A percentile compares a stretch with the other conserved stretches of the same genome.
Evolutionary conservation across 768 basidiomycete genomes (phyloP).

Genomic region (Sarcomyxa edulis): DNA sequence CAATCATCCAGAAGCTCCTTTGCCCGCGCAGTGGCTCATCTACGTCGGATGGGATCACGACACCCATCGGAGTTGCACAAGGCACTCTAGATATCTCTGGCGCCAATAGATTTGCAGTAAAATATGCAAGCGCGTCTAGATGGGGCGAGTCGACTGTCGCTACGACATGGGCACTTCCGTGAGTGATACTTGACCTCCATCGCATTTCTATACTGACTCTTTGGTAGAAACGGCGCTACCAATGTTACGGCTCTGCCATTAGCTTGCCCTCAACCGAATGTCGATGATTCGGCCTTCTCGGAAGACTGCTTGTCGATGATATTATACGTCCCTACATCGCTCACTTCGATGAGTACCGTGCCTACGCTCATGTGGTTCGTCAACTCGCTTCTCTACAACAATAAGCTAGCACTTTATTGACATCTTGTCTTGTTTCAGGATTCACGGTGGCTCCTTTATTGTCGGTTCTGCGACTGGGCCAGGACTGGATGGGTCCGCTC

Average conservation of each 20-base stretch:
- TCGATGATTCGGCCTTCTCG: constrained; percentile 42
- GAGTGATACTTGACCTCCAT: constrained; percentile 18
- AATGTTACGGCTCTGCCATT: constrained; percentile 56
- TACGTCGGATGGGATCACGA: constrained; percentile 22
- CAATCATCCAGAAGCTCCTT: constrained; percentile 33
- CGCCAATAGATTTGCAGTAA: constrained; percentile 55
- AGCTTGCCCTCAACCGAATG: constrained; percentile 62
- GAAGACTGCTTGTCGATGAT: constrained; percentile 86
- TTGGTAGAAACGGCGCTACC: constrained; percentile 40
- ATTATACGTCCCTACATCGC: constrained; percentile 57
- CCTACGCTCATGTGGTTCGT: constrained; percentile 62
- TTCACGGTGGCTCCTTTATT: constrained; percentile 83
- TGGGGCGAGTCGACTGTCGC: constrained; percentile 55
- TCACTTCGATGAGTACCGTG: constrained; percentile 24
- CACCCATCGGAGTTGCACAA: constrained; percentile 50
- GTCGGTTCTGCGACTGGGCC: constrained; percentile 65
- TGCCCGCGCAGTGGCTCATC: constrained; percentile 31
- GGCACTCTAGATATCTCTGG: constrained; percentile 46
- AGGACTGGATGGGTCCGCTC: constrained; percentile 72
- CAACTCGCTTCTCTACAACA: background rate
- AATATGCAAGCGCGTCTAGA: constrained; percentile 58
- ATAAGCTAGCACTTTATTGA: background rate
- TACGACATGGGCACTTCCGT: constrained; percentile 62
- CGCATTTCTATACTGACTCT: background rate
- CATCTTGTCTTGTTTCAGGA: constrained; percentile 36